Evolutionary conservation across 2,329 filamentous ascomycete genomes (phyloP).

Genomic region (Xylariaceae sp.): DNA sequence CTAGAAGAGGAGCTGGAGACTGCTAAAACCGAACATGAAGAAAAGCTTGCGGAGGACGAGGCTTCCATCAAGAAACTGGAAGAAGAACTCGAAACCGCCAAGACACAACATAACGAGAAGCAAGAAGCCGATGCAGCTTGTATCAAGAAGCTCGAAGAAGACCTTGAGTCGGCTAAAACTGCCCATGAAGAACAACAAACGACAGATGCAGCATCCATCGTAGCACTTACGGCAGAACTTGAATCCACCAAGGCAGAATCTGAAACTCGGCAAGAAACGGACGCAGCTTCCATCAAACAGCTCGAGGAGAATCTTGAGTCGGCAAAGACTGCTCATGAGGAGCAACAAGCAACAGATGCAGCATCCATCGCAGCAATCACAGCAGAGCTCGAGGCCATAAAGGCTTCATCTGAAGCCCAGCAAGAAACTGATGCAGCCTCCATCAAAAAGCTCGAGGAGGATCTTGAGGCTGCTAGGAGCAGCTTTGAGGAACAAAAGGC

Average conservation of each 20-base stretch:
- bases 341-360: conserved; percentile 7
- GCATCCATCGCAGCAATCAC: conserved; percentile 5
- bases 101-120: no score
- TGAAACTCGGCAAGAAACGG: no score
- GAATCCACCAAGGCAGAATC: no score
- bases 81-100: background rate
- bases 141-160: no score
- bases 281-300: no score
- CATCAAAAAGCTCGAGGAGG: background rate
- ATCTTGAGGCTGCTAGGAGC: background rate
- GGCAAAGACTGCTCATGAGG: conserved; percentile 1
- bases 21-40: background rate
- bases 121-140: no score
- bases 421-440: no score
- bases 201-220: conserved; percentile 2
- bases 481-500: conserved; percentile 9
- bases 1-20: background rate
- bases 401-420: no score
- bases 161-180: background rate
- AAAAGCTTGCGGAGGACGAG: conserved; percentile 4
- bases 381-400: background rate
- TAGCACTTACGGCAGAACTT: conserved; percentile 1
- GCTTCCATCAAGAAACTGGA: conserved; percentile 7
- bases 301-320: background rate
- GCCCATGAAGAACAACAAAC: conserved; percentile 10